phyloP scores from a whole-genome alignment of 78 protist genomes.

The Creolimax fragrantissima region DNA sequence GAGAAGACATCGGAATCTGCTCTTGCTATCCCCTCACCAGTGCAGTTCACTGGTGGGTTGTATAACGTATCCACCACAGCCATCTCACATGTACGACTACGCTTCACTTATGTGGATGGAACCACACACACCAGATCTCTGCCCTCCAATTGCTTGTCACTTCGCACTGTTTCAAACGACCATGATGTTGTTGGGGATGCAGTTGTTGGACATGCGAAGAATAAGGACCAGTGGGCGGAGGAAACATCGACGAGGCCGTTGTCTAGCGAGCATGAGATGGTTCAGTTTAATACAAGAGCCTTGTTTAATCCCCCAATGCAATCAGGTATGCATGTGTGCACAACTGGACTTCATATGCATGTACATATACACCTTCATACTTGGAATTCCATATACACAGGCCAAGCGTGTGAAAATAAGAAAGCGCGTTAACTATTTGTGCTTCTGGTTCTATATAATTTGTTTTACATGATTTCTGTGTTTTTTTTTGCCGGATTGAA shows the following conservation, averaged over 20 bases:
- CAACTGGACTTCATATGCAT: not conserved
- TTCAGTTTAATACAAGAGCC: not conserved
- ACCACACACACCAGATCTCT: not conserved
- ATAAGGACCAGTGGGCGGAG: not conserved
- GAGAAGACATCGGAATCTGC: not conserved
- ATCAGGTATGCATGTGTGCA: not conserved
- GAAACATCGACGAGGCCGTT: not conserved
- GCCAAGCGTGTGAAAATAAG: no score
- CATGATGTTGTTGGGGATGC: not conserved
- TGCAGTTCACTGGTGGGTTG: not conserved
- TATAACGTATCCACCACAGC: not conserved
- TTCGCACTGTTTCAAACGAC: not conserved
- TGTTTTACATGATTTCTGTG: no score
- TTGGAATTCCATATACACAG: not conserved
- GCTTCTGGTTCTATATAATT: no score
- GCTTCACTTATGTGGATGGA: not conserved
- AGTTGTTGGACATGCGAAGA: not conserved
- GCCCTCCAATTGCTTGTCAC: not conserved
- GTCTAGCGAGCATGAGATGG: not conserved
- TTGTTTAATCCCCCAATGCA: not conserved
- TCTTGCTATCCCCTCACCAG: not conserved
- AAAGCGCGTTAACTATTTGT: no score
- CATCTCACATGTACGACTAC: not conserved
- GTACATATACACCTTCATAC: not conserved
- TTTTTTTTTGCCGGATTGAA: no score